Conservation (phyloP, 306 rosid species). For the Vigna hirtella region DNA sequence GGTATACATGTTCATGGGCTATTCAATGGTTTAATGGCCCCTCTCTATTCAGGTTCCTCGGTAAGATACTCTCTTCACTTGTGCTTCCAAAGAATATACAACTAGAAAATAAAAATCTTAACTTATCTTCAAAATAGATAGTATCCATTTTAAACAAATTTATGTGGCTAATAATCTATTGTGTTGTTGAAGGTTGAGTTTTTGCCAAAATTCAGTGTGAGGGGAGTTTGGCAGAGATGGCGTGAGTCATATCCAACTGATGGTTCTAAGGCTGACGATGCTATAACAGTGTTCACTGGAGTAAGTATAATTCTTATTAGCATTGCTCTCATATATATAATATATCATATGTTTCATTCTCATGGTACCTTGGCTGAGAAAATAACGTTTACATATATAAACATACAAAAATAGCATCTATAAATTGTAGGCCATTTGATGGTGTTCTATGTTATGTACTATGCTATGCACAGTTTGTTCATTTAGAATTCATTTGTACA, state of each 20-base stretch:
- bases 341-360: slow-evolving; percentile 29
- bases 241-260: slow-evolving; percentile 81
- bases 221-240: slow-evolving; percentile 96
- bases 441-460: slow-evolving; percentile 30
- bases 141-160: slow-evolving; percentile 32
- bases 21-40: slow-evolving; percentile 91
- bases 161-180: slow-evolving; percentile 42
- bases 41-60: slow-evolving; percentile 87
- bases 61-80: slow-evolving; percentile 55
- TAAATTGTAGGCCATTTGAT: slow-evolving; percentile 12
- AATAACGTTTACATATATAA: slow-evolving; percentile 33
- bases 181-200: slow-evolving; percentile 84
- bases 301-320: slow-evolving; percentile 59
- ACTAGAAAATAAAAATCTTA: neutral
- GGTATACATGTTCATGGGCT: slow-evolving; percentile 90
- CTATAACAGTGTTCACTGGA: slow-evolving; percentile 86
- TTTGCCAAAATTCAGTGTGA: slow-evolving; percentile 93
- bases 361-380: neutral
- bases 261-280: slow-evolving; percentile 64
- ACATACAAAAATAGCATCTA: slow-evolving; percentile 28
- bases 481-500: slow-evolving; percentile 17
- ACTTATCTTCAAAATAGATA: slow-evolving; percentile 32
- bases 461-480: slow-evolving; percentile 8
- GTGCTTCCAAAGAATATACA: slow-evolving; percentile 30
- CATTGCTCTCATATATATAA: slow-evolving; percentile 12